Conservation (phyloP, 208 protist species). For the Trypanosoma scelopori region DNA sequence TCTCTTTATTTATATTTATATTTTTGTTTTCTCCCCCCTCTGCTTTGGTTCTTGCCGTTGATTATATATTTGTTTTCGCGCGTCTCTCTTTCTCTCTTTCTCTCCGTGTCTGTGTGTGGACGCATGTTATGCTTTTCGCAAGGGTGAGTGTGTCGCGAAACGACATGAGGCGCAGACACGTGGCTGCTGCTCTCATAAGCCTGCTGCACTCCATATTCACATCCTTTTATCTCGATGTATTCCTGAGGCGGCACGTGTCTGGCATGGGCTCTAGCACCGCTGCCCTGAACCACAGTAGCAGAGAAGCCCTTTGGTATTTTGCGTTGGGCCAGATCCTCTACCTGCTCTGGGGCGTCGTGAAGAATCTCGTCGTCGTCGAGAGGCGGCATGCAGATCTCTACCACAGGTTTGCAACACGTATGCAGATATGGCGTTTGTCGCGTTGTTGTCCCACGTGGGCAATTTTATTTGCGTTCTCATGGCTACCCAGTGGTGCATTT, state of each 20-base stretch:
- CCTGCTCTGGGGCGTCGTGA: slow-evolving; percentile 18
- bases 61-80: too few relatives aligned
- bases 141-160: not conserved
- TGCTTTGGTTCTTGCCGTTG: not conserved
- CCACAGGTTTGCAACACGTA: not conserved
- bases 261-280: not conserved
- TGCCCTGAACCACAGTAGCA: not conserved
- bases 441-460: slow-evolving; percentile 23
- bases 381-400: not conserved
- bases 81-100: too few relatives aligned
- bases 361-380: slow-evolving; percentile 11
- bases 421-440: slow-evolving; percentile 9
- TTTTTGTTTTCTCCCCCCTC: not conserved
- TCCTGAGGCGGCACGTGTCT: slow-evolving; percentile 17
- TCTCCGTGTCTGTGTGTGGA: not conserved
- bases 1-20: not conserved
- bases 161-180: slow-evolving; percentile 1
- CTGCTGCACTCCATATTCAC: slow-evolving; percentile 34
- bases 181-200: slow-evolving; percentile 5
- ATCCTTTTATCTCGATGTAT: slow-evolving; percentile 32
- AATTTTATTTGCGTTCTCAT: slow-evolving; percentile 23
- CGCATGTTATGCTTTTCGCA: too few relatives aligned
- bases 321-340: slow-evolving; percentile 26
- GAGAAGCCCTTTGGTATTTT: slow-evolving; percentile 19
- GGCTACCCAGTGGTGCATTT: slow-evolving; percentile 11